Conservation (phyloP, 2,329 filamentous ascomycete genomes). For the Aspergillus calidoustus region DNA sequence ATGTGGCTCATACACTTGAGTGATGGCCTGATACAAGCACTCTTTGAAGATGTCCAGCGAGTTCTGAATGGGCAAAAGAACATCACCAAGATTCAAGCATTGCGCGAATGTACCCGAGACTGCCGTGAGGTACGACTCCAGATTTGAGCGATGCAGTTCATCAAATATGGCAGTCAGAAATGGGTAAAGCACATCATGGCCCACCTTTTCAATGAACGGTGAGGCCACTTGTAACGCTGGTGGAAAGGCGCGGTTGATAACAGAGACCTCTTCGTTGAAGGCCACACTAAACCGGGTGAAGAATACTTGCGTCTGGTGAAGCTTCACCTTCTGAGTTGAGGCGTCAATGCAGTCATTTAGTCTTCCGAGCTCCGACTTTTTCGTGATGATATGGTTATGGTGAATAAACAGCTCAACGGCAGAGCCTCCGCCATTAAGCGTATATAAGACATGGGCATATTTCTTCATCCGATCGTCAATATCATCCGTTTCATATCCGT, state of each 20-base stretch:
- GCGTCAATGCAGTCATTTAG: conserved; percentile 81
- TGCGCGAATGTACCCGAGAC: conserved; percentile 89
- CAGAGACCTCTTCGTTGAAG: conserved; percentile 78
- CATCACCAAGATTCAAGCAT: conserved; percentile 74
- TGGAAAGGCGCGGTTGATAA: conserved; percentile 84
- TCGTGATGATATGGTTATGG: conserved; percentile 81
- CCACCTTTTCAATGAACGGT: conserved; percentile 78
- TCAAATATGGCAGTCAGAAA: conserved; percentile 87
- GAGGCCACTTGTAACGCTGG: conserved; percentile 72
- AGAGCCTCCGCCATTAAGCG: conserved; percentile 77
- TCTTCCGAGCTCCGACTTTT: conserved; percentile 71
- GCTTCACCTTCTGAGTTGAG: conserved; percentile 67
- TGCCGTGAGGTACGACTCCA: conserved; percentile 79
- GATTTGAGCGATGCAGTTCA: conserved; percentile 76
- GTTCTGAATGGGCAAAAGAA: conserved; percentile 67
- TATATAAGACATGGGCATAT: conserved; percentile 84
- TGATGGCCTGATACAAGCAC: conserved; percentile 69
- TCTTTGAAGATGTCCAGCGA: conserved; percentile 65
- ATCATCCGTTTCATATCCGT: conserved; percentile 87
- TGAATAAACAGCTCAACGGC: conserved; percentile 85
- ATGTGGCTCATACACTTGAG: conserved; percentile 84
- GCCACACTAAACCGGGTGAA: conserved; percentile 75
- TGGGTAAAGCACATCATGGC: conserved; percentile 80
- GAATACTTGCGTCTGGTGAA: conserved; percentile 81
- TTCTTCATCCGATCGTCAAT: conserved; percentile 85